Conservation (phyloP, 2,329 filamentous ascomycete genomes). For the Phyllosticta citriasiana region DNA sequence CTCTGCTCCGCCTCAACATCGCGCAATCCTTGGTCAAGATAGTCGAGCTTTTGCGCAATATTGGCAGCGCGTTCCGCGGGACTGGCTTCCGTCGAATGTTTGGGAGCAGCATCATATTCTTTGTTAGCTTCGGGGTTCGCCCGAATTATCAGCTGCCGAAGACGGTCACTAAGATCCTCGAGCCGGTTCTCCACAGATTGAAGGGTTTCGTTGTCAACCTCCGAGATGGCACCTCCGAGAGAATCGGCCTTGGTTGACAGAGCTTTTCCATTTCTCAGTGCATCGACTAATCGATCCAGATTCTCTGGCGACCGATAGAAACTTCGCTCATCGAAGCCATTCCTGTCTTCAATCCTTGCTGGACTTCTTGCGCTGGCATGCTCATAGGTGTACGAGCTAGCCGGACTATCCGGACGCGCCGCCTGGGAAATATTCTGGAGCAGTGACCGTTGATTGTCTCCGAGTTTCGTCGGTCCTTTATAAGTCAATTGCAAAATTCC, state of each 20-base stretch:
- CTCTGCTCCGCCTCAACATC: conserved; percentile 50
- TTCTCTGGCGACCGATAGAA: conserved; percentile 61
- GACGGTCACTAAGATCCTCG: conserved; percentile 54
- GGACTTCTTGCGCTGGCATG: conserved; percentile 32
- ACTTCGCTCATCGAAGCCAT: conserved; percentile 68
- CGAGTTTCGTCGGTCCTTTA: conserved; percentile 56
- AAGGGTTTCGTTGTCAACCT: conserved; percentile 11
- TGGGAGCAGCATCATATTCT: conserved; percentile 23
- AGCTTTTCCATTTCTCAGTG: conserved; percentile 23
- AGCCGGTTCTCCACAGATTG: conserved; percentile 50
- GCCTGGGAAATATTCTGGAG: conserved; percentile 20
- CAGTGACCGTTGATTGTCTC: conserved; percentile 25
- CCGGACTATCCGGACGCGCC: conserved; percentile 58
- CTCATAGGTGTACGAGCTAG: conserved; percentile 63
- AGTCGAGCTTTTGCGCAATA: conserved; percentile 53
- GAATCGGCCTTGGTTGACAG: conserved; percentile 14
- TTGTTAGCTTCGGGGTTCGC: conserved; percentile 44
- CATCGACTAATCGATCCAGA: conserved; percentile 40
- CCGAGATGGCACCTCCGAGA: conserved; percentile 16
- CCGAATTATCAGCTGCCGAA: conserved; percentile 57
- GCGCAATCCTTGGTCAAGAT: conserved; percentile 56
- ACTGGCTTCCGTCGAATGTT: conserved; percentile 14
- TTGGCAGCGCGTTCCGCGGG: conserved; percentile 13
- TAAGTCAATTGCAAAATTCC: conserved; percentile 88
- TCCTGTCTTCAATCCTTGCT: conserved; percentile 45